Evolutionary conservation across 345 rosid species (phyloP), one percentile per base, ranked within the genome.

Genomic region (Iberis pinnata): DNA sequence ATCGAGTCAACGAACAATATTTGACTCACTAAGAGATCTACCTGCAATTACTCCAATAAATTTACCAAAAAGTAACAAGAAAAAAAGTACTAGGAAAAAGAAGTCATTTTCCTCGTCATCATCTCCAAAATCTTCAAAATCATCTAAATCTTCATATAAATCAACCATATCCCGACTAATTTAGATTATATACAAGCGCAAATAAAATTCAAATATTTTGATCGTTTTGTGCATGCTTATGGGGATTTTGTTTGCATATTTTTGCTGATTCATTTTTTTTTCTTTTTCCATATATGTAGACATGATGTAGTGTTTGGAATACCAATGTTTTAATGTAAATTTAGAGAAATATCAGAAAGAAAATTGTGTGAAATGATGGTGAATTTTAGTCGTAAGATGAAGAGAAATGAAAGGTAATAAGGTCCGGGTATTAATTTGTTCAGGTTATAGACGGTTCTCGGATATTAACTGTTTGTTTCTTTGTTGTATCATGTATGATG

Each of bases 81-180:
- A 52, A 29, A 60, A 26, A 48, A 46, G 25, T 48, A 60, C 45
- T 33, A 54, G 61, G 47, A 60, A 22, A 54, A 67, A 53, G 15
- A 60, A 67, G 32, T 60, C 71, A 0, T 43, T 50, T 7, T 67
- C 66, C 20, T 67, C 71, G 3, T 46, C 66, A 46, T 8, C 61
- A 39, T 67, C 66, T 46, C 66, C 66, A 24, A 67, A 67, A 53
- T 53, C 56, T 39, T 59, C 61, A 60, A 60, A 29, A 59, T 19
- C 65, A 51, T 66, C 66, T 35, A 67, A 67, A 46, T 67, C 71
- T 59, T 52, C 61, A 2, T 67, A 67, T 40, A 67, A 67, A 67
- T 67, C 66, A 39, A 60, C 61, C 40, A 46, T 67, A n/a, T 67
- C 65, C 0, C 56, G 51, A 60, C 18, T 67, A 67, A 53, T 45